Base-by-base conservation (phyloP, 169 alveolate genomes). In the Cyclospora cayetanensis region DNA sequence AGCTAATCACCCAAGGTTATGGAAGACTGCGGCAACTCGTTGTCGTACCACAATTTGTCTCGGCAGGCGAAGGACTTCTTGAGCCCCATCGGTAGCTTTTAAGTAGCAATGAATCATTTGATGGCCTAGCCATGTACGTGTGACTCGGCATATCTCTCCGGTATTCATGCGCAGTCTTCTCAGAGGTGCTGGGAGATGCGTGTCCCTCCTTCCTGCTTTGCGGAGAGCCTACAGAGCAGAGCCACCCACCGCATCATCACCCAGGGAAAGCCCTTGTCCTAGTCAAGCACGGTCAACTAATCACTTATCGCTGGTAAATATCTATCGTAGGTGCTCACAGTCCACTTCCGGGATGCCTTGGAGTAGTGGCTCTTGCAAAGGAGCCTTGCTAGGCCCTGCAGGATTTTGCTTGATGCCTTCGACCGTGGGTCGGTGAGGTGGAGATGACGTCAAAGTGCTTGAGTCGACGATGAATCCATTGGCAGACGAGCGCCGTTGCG, bases 51-150 rank as follows among this genome's bases (percentile, higher is more conserved):
- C 25, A 35, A 42, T 20, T 53, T 29, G 27, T 9, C 90, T 34
- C 76, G 25, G 42, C 90, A 29, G 76, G 39, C 55, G 43, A 52
- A 35, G n/a, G 18, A 15, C 29, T 22, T 34, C 9, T 80, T 37
- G 52, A 18, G 22, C 39, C 76, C 39, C 66, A 55, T 50, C 53
- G 76, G 90, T 41, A 50, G 74, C 76, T 53, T 9, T 80, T 80
- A 34, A 80, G 63, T 22, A 80, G 90, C 52, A 80, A 52, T 53
- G 90, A 52, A 34, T 80, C 90, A 41, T 66, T 80, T 12, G 90
- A 80, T 11, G 90, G 90, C 25, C 90, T 43, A 52, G 90, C 90
- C 74, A 80, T 31, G 90, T 80, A 80, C 53, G 90, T 80, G 66
- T 80, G 90, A 22, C 77, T 80, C 18, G 90, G 34, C 52, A 50